These are phyloP conservation scores for Cutaneotrichosporon spelunceum DNA, from an alignment of 1,284 basidiomycete species.

Conservation along the genomic window DNA sequence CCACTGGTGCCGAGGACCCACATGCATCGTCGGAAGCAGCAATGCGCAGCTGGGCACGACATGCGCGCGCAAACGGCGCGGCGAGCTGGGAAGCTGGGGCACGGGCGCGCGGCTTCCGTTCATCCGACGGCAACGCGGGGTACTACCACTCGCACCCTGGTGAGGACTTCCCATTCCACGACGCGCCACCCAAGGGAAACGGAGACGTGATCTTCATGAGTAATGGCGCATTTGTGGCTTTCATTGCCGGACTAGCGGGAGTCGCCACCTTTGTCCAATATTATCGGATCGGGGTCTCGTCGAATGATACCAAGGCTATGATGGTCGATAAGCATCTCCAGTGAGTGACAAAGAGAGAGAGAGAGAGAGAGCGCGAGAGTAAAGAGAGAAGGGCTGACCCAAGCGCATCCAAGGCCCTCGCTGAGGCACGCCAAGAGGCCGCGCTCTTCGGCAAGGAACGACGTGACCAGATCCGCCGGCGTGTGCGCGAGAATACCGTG, in stretches of 20 bases:
- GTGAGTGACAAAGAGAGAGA: constrained; percentile 29
- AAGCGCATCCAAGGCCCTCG: constrained; percentile 48
- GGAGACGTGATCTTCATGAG: constrained; percentile 23
- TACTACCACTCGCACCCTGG: constrained; percentile 16
- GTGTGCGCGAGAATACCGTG: constrained; percentile 40
- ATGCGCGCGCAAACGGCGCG: constrained; percentile 32
- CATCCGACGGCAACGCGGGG: constrained; percentile 28
- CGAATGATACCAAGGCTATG: constrained; percentile 30
- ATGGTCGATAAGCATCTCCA: constrained; percentile 38
- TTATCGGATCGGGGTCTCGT: constrained; percentile 25
- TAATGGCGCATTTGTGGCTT: constrained; percentile 17
- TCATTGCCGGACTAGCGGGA: constrained; percentile 17
- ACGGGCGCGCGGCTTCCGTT: constrained; percentile 23
- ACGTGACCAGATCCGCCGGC: constrained; percentile 43
- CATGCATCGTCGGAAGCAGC: constrained; percentile 23
- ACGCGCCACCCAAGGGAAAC: constrained; percentile 8
- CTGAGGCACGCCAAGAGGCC: constrained; percentile 46
- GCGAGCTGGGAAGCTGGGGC: constrained; percentile 27
- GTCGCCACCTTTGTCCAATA: constrained; percentile 10
- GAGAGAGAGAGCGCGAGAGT: neutral
- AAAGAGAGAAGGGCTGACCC: neutral
- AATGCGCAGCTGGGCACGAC: constrained; percentile 35
- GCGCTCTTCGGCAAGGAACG: constrained; percentile 43
- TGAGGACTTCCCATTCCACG: constrained; percentile 20
- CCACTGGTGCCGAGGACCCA: neutral